Conservation (phyloP, 345 rosid genomes). For the Geranium brycei region DNA sequence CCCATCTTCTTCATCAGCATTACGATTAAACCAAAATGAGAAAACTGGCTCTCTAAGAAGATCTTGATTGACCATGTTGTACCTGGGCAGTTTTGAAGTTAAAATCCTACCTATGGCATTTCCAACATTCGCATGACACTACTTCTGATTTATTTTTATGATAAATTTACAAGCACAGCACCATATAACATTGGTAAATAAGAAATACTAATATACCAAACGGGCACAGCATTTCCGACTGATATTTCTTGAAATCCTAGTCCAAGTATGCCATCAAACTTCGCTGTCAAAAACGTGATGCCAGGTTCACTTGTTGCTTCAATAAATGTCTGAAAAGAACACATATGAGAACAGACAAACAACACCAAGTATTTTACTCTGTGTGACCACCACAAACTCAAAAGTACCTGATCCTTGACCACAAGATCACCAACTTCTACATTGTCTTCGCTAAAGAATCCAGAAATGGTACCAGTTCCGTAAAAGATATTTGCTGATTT, state of each 20-base stretch:
- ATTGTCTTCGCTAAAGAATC: conserved; percentile 74
- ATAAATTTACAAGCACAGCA: neutral
- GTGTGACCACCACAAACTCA: conserved; percentile 1
- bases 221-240: conserved; percentile 45
- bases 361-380: neutral
- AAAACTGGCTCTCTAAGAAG: conserved; percentile 49
- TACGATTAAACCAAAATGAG: conserved; percentile 71
- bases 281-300: conserved; percentile 61
- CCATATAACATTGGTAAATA: neutral
- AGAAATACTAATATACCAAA: conserved; percentile 29
- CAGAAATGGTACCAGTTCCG: conserved; percentile 79
- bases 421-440: conserved; percentile 69
- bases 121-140: neutral
- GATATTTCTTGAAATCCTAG: conserved; percentile 70
- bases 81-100: conserved; percentile 27
- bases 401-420: conserved; percentile 57
- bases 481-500: conserved; percentile 57
- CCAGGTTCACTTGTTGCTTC: conserved; percentile 86
- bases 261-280: conserved; percentile 79
- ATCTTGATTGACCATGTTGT: conserved; percentile 60
- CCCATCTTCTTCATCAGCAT: conserved; percentile 48
- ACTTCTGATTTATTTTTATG: no score
- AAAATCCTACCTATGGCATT: neutral
- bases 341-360: neutral
- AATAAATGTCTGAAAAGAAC: conserved; percentile 54